Conservation (phyloP, 139 green algal genomes). For the Micractinium sp. region DNA sequence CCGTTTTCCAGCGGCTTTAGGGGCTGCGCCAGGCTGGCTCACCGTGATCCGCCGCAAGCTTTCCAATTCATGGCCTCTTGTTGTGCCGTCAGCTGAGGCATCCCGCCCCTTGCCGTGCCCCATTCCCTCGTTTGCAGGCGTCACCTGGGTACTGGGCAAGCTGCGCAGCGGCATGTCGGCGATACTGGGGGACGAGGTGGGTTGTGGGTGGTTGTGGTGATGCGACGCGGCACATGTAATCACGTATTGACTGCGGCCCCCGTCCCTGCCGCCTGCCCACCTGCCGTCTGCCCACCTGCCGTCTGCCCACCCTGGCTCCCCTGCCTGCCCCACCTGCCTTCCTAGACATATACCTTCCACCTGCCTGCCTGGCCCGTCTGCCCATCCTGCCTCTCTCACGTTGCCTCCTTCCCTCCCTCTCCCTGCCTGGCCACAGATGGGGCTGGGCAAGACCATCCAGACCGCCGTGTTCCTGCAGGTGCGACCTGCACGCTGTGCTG, state of each 20-base stretch:
- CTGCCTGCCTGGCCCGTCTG: not conserved
- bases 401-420: not conserved
- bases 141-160: constrained; percentile 59
- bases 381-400: not conserved
- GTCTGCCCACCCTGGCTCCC: no score
- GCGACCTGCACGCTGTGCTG: not conserved
- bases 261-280: no score
- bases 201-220: not conserved
- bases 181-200: constrained; percentile 80
- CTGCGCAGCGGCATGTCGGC: constrained; percentile 65
- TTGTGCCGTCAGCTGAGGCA: no score
- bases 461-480: constrained; percentile 30
- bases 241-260: no score
- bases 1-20: no score
- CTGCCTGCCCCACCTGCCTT: no score
- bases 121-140: not conserved
- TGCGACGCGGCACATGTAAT: no score
- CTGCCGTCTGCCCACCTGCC: no score
- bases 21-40: no score
- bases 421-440: constrained; percentile 58
- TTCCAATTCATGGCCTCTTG: no score
- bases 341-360: no score
- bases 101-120: not conserved
- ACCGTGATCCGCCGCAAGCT: no score
- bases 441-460: constrained; percentile 67